A percentile compares a stretch with the other conserved stretches of the same genome.
Conservation (phyloP, 2,329 filamentous ascomycete genomes). For the Dryadomyces quercivorus region DNA sequence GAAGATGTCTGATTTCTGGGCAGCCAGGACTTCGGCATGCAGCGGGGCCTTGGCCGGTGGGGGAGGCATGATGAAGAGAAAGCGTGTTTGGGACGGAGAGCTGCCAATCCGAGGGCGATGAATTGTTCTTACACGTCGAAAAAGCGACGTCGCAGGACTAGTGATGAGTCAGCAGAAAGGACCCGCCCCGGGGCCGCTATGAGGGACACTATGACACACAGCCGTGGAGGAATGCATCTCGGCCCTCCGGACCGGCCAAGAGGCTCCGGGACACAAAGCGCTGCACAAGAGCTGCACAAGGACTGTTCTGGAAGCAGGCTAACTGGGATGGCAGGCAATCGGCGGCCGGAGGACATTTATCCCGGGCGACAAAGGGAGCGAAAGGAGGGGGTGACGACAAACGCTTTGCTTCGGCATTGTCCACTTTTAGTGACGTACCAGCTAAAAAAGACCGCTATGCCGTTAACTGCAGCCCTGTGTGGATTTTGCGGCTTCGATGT, state of each 20-base stretch:
- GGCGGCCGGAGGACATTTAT: too few species aligned
- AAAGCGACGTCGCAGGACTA: too few species aligned
- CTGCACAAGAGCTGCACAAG: neutral
- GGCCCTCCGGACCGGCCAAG: too few species aligned
- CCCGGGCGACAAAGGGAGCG: too few species aligned
- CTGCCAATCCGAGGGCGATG: too few species aligned
- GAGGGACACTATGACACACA: too few species aligned
- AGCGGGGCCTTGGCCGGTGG: slow-evolving; percentile 5
- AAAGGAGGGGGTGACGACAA: neutral
- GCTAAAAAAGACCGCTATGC: slow-evolving; percentile 1
- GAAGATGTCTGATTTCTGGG: slow-evolving; percentile 23
- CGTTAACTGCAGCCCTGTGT: slow-evolving; percentile 1
- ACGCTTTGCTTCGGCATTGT: slow-evolving; percentile 17
- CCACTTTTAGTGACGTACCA: slow-evolving; percentile 1
- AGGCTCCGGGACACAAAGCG: too few species aligned
- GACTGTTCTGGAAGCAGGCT: neutral
- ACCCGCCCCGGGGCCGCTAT: too few species aligned
- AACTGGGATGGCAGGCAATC: neutral
- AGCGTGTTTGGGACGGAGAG: too few species aligned
- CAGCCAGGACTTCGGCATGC: slow-evolving; percentile 17
- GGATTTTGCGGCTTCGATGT: neutral
- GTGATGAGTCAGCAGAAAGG: too few species aligned
- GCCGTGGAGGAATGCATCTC: too few species aligned
- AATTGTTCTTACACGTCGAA: too few species aligned
- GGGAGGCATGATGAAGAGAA: neutral